Conservation (phyloP, 1,139 yeast species). For the Pichia sp. region DNA sequence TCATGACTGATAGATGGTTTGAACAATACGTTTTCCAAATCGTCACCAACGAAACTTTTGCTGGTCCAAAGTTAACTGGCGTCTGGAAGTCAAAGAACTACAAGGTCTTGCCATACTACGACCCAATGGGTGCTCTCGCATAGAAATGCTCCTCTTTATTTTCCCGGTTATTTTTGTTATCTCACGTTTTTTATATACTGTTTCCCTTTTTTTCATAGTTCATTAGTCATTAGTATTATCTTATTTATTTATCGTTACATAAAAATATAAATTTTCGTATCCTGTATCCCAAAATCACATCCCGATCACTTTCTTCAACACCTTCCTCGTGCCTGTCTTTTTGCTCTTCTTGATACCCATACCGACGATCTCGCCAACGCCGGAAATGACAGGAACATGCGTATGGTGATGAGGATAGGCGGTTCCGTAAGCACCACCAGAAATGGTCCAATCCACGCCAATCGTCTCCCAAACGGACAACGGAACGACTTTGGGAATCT, state of each 20-base stretch:
- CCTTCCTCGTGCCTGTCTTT: constrained; percentile 9
- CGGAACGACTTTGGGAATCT: constrained; percentile 67
- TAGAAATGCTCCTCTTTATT: background rate
- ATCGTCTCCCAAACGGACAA: constrained; percentile 54
- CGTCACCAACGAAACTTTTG: constrained; percentile 52
- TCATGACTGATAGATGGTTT: constrained; percentile 69
- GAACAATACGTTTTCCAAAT: constrained; percentile 65
- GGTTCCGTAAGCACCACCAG: background rate
- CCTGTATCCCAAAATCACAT: constrained; percentile 1
- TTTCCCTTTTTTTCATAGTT: background rate
- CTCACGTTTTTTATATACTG: background rate
- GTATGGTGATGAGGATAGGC: constrained; percentile 6
- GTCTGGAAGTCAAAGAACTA: constrained; percentile 51
- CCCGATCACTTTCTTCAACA: constrained; percentile 18
- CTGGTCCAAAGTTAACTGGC: constrained; percentile 42
- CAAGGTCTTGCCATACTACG: constrained; percentile 58
- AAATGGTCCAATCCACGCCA: constrained; percentile 13
- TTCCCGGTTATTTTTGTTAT: background rate
- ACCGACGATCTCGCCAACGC: constrained; percentile 7
- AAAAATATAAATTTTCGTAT: background rate
- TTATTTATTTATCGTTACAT: background rate
- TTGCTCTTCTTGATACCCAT: constrained; percentile 7
- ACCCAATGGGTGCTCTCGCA: constrained; percentile 69
- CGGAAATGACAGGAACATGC: constrained; percentile 1
- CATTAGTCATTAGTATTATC: no score